These are phyloP conservation scores for Peronospora tabacina DNA, from an alignment of 352 stramenopile species.

Conservation along the genomic window DNA sequence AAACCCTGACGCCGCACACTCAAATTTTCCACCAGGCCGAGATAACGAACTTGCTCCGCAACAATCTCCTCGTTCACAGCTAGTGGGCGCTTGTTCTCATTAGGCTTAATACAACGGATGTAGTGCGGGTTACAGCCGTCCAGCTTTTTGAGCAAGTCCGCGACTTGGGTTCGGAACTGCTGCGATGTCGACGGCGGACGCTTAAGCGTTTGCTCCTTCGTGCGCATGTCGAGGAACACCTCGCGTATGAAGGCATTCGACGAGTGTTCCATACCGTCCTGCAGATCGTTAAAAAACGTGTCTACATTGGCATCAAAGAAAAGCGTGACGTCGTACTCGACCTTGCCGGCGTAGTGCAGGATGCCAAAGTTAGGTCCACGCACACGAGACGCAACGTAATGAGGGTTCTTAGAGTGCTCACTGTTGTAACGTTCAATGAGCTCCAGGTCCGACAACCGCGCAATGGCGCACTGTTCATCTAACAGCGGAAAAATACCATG, in stretches of 20 bases:
- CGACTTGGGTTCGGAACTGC: conserved; percentile 77
- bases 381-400: conserved; percentile 70
- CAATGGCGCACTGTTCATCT: conserved; percentile 74
- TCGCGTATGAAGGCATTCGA: conserved; percentile 67
- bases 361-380: conserved; percentile 71
- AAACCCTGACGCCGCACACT: conserved; percentile 79
- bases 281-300: conserved; percentile 80
- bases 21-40: conserved; percentile 78
- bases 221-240: conserved; percentile 74
- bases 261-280: conserved; percentile 62
- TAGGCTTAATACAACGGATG: conserved; percentile 88
- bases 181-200: conserved; percentile 74
- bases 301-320: conserved; percentile 84
- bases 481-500: conserved; percentile 77
- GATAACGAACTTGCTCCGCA: conserved; percentile 67
- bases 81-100: conserved; percentile 80
- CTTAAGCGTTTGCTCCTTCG: conserved; percentile 77
- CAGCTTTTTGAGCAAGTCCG: conserved; percentile 74
- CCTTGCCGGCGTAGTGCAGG: conserved; percentile 78
- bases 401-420: conserved; percentile 56
- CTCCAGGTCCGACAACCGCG: conserved; percentile 57
- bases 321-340: conserved; percentile 79
- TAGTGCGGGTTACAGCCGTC: conserved; percentile 87
- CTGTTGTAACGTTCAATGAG: conserved; percentile 75
- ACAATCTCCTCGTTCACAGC: conserved; percentile 61